phyloP scores from a whole-genome alignment of 306 rosid genomes.

The Sicyos edulis region DNA sequence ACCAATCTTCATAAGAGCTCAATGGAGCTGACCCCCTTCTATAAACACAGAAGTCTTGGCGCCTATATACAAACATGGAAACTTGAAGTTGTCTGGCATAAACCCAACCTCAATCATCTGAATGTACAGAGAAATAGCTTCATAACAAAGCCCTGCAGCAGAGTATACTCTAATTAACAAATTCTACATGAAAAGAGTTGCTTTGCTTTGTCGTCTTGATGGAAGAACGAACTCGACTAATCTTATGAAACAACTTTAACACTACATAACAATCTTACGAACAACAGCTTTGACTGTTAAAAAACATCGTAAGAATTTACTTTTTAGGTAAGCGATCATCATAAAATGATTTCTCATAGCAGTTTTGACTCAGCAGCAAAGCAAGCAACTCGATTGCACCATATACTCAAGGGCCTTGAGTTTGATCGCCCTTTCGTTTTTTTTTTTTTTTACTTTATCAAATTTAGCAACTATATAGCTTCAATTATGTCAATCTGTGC shows the following conservation, averaged over 20 bases:
- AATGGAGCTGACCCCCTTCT: conserved; percentile 64
- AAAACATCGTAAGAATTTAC: too few species aligned
- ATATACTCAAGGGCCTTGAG: too few species aligned
- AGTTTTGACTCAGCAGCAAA: too few species aligned
- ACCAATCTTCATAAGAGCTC: conserved; percentile 51
- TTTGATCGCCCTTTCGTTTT: too few species aligned
- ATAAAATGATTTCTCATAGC: too few species aligned
- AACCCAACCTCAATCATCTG: conserved; percentile 41
- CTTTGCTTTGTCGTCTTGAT: conserved; percentile 22
- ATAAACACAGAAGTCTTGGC: conserved; percentile 42
- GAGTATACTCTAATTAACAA: conserved; percentile 59
- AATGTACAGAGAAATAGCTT: conserved; percentile 44
- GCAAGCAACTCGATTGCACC: too few species aligned
- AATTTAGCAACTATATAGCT: background rate
- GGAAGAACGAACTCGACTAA: conserved; percentile 34
- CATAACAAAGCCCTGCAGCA: conserved; percentile 38
- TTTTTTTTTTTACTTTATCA: background rate
- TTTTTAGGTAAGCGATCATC: too few species aligned
- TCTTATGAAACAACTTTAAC: too few species aligned
- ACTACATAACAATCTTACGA: too few species aligned
- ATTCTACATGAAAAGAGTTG: conserved; percentile 44
- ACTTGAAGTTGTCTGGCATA: conserved; percentile 57
- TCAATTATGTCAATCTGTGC: background rate
- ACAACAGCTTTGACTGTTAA: too few species aligned
- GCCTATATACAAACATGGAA: conserved; percentile 51